Evolutionary conservation across 1,284 basidiomycete species (phyloP), one percentile per base, ranked within the genome.

Genomic region (Lentinula novae-zelandiae): DNA sequence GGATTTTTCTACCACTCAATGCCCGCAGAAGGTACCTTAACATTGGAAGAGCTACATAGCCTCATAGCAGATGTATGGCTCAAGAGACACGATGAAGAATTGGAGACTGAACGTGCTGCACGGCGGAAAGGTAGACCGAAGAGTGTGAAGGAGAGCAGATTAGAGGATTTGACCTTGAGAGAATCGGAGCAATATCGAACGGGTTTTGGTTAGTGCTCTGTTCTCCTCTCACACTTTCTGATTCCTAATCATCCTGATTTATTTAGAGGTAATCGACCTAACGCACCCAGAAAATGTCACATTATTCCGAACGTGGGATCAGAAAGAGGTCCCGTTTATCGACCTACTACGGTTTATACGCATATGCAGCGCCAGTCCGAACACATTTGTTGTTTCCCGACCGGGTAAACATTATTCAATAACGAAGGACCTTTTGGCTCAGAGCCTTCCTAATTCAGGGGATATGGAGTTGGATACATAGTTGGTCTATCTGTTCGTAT

Each of bases 61-160:
- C 71, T 95, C 58, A 75, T 95, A 20, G 72, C 75, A 10, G 83
- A 91, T 58, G 76, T 89, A 5, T 96, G 92, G 88, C 74, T 95
- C 20, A 79, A 84, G 31, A 81, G 93, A 53, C 82, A 90, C 65
- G 91, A 93, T 68, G 76, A 76, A 4, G 84, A 89, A 36, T 75
- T 95, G 3, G 82, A 85, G 55, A 79, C 78, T 44, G 89, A 95
- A 68, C 76, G 76, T 49, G 76, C 80, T 0, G 76, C 82, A 20
- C 78, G 93, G 51, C 76, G 93, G 58, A 86, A 89, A 61, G 93
- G 94, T 1, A 76, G 93, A 60, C 86, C 93, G 46, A 94, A 93
- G 75, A 86, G 84, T 63, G 75, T 78, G 9, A 89, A 83, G 68
- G 88, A 92, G 69, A 65, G 78, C 42, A 87, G 87, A 66, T 71